These are phyloP conservation scores for Pleurotus pulmonarius DNA, from an alignment of 768 basidiomycete genomes.

Conservation along the genomic window DNA sequence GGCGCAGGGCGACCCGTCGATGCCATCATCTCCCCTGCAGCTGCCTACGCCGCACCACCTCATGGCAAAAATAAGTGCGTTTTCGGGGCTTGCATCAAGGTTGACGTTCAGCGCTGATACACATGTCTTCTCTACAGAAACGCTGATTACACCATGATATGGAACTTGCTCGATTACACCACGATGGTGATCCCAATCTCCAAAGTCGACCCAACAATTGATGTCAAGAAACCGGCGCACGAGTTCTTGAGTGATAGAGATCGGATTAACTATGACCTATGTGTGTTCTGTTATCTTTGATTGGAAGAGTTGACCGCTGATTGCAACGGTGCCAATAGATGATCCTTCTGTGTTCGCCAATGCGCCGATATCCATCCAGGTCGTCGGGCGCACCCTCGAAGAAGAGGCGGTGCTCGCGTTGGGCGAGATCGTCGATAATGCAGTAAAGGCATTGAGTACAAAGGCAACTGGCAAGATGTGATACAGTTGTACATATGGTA, in stretches of 20 bases:
- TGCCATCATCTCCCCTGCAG: conserved; percentile 64
- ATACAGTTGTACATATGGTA: conserved; percentile 13
- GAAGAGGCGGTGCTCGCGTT: conserved; percentile 74
- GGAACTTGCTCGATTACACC: conserved; percentile 64
- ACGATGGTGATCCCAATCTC: conserved; percentile 63
- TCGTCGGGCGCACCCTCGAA: conserved; percentile 66
- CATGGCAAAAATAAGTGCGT: conserved; percentile 55
- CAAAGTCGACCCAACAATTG: conserved; percentile 49
- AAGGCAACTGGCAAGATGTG: conserved; percentile 5
- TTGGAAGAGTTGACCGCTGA: background rate
- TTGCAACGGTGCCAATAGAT: conserved; percentile 32
- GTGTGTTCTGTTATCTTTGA: background rate
- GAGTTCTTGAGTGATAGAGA: conserved; percentile 54
- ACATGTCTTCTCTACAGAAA: conserved; percentile 30
- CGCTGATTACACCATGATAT: conserved; percentile 57
- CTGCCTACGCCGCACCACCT: conserved; percentile 57
- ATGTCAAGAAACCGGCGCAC: conserved; percentile 41
- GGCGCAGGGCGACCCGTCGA: conserved; percentile 70
- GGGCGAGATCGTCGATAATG: conserved; percentile 60
- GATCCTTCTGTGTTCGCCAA: conserved; percentile 50
- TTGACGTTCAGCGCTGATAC: too few relatives aligned
- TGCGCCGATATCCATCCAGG: conserved; percentile 62
- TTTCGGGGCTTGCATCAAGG: background rate
- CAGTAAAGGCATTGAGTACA: conserved; percentile 29
- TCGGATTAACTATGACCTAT: conserved; percentile 8